Conservation (phyloP, 2,329 filamentous ascomycete genomes). For the Xylaria polymorpha region DNA sequence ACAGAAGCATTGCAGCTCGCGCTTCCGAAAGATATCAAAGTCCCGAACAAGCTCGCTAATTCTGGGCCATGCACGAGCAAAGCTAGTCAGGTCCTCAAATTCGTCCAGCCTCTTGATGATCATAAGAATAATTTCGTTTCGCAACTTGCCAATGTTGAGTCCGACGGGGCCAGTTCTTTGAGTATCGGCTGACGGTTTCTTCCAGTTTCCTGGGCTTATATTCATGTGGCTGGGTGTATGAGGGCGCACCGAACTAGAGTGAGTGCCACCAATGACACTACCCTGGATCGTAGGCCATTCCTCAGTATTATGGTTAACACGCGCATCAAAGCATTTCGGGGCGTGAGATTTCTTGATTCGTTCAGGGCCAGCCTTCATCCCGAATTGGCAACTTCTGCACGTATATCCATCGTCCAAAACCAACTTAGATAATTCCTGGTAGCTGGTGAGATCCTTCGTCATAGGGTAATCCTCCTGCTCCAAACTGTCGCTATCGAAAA, state of each 20-base stretch:
- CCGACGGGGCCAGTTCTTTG: neutral
- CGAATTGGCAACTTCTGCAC: constrained; percentile 48
- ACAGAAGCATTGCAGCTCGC: constrained; percentile 61
- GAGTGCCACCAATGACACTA: too few relatives aligned
- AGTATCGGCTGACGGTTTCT: neutral
- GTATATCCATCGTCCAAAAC: constrained; percentile 32
- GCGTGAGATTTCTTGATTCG: neutral
- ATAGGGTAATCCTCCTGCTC: constrained; percentile 53
- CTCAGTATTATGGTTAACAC: constrained; percentile 25
- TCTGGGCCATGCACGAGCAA: constrained; percentile 53
- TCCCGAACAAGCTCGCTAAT: constrained; percentile 51
- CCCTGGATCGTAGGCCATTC: constrained; percentile 30
- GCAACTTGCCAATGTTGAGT: constrained; percentile 49
- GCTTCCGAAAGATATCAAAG: constrained; percentile 54
- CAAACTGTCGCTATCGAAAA: constrained; percentile 60
- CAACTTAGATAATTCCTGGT: constrained; percentile 33
- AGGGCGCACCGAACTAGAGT: neutral
- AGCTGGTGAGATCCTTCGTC: constrained; percentile 45
- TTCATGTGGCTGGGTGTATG: neutral
- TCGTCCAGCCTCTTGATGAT: constrained; percentile 51
- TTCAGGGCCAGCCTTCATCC: neutral
- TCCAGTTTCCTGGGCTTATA: neutral
- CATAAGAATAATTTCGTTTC: constrained; percentile 56
- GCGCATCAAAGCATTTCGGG: constrained; percentile 28
- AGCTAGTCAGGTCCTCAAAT: constrained; percentile 52